Evolutionary conservation across 1,284 basidiomycete genomes (phyloP), one percentile per base, ranked within the genome.

Genomic region (Rhodotorula glutinis): DNA sequence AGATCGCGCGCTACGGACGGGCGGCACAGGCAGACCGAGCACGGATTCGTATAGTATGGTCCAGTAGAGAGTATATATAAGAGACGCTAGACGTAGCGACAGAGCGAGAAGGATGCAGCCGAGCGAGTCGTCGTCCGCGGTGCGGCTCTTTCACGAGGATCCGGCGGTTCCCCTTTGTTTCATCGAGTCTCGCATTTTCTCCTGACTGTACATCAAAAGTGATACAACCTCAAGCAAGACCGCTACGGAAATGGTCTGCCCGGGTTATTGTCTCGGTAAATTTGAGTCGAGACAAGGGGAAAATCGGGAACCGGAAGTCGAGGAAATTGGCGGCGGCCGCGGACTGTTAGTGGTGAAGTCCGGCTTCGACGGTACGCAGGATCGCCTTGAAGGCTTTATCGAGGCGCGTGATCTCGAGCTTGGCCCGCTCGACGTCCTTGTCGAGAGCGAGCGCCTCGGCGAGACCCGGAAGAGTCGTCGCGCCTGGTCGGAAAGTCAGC

Each of bases 381-480:
- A 63, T 53, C 19, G 5, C 16, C 23, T 46, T 14, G 27, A 71
- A 65, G 41, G 46, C 65, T 29, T 44, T 43, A 19, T 65, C 67
- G 49, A 73, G 57, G 29, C 69, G 57, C 46, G 30, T 25, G 3
- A 66, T 61, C 53, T 73, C 71, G 33, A 23, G 23, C 53, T 38
- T 25, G 17, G 70, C 72, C 29, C 57, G 54, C 2, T 30, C 40
- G 21, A 66, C 54, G 38, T 73, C 62, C n/a, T 60, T 5, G 56
- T 80, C 78, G 21, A 80, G 69, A 53, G 76, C 76, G 51, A 79
- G 71, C 23, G 75, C 75, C 65, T 80, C 79, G 0, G 76, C 76
- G 27, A 80, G 59, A 14, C 79, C 79, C 0, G 79, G 79, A 55
- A 80, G 74, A 4, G 78, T 78, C 23, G 79, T 80, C 8, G 78